Evolutionary conservation across 805 yeast species (phyloP), one percentile per base, ranked within the genome.

Genomic region (Komagataella pseudopastoris): DNA sequence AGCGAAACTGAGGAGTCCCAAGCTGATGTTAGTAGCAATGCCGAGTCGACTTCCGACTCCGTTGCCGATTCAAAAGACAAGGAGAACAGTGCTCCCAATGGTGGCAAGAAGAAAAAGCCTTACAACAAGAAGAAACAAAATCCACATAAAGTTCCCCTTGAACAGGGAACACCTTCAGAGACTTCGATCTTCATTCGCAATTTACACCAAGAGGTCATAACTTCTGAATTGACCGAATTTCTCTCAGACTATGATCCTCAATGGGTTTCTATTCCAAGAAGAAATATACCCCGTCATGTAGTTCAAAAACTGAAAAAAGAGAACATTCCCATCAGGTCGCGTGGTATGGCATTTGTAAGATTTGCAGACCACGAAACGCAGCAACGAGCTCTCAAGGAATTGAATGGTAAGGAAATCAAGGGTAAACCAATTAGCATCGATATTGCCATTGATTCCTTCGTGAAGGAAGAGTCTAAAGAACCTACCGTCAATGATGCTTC

Each of bases 381-480:
- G 61, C 63, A 68, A 61, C 56, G 64, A 56, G 80, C 78, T 16
- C 69, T 87, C 54, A 79, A 73, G 44, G 77, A 79, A 60, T 81
- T 81, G 65, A 75, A 84, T 56, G 95, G 88, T 51, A 74, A 72
- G 60, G 75, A 72, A 50, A 68, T 84, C 58, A 78, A 78, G 54
- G 96, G 85, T 50, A 77, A 86, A 64, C 72, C 71, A 49, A 68
- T 89, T 53, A 68, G 75, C 48, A 88, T 85, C 53, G 83, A 82
- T 56, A 76, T 83, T 58, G 96, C 96, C 18, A 76, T 85, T 55
- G 87, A 83, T 59, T 71, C 81, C 8, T 70, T 74, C 56, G 52
- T 52, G 24, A 53, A 64, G 46, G 70, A 61, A 6, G 67, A 60
- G 39, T 44, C 46, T 55, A 53, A 47, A 50, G 49, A 14, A 49